Evolutionary conservation across 2,329 filamentous ascomycete genomes (phyloP).

Genomic region (Fusarium palustre): DNA sequence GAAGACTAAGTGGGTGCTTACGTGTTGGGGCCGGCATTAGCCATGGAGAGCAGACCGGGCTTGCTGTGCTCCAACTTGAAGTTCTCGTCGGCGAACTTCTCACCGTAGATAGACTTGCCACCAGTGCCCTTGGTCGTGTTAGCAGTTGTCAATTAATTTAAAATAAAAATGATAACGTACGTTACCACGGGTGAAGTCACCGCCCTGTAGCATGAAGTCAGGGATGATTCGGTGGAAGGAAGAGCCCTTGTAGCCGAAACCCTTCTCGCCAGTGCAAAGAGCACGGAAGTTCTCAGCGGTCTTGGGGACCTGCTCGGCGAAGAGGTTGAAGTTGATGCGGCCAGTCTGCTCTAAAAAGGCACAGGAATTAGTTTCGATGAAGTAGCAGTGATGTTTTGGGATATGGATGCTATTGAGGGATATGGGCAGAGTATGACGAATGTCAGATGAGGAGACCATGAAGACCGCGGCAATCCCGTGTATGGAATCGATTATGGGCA

Average conservation of each 20-base stretch:
- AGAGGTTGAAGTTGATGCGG: conserved; percentile 91
- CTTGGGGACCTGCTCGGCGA: conserved; percentile 86
- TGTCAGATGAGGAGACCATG: conserved; percentile 5
- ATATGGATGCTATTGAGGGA: conserved; percentile 12
- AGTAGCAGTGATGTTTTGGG: neutral
- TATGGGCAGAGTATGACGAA: conserved; percentile 19
- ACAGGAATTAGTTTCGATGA: conserved; percentile 35
- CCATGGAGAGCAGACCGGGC: conserved; percentile 90
- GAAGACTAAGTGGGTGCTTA: conserved; percentile 54
- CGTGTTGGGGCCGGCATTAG: conserved; percentile 96
- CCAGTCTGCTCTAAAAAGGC: conserved; percentile 72
- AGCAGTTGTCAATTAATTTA: conserved; percentile 20
- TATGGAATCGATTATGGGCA: neutral
- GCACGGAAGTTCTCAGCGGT: conserved; percentile 87
- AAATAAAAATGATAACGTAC: conserved; percentile 64
- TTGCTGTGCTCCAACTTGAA: conserved; percentile 79
- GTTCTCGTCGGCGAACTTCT: conserved; percentile 96
- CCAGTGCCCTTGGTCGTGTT: conserved; percentile 76
- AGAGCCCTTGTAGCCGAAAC: conserved; percentile 84
- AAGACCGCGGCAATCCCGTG: neutral
- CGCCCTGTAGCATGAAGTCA: conserved; percentile 94
- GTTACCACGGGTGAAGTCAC: conserved; percentile 93
- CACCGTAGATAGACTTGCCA: conserved; percentile 94
- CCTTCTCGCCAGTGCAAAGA: conserved; percentile 84
- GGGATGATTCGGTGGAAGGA: conserved; percentile 94